phyloP scores from a whole-genome alignment of 2,329 filamentous ascomycete genomes.

The Sporothrix humicola region DNA sequence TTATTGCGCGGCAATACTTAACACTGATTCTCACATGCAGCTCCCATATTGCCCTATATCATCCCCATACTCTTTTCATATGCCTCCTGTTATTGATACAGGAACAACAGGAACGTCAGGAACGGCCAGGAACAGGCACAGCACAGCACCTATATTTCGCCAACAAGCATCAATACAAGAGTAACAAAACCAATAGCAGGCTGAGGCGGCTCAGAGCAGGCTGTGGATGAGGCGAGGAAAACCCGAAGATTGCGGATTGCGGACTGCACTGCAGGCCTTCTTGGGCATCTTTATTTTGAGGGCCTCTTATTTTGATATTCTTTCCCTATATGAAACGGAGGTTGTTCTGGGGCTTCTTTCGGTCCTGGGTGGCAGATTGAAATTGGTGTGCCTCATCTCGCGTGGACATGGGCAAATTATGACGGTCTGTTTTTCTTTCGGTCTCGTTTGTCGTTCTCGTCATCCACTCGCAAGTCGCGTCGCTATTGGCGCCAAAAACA shows the following conservation, averaged over 20 bases:
- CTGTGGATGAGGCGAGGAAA: not conserved
- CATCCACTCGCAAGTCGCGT: not conserved
- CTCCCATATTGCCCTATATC: slow-evolving; percentile 18
- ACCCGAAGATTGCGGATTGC: not conserved
- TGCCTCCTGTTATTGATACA: slow-evolving; percentile 2
- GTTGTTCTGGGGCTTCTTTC: not conserved
- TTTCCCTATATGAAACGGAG: not conserved
- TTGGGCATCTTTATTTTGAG: not conserved
- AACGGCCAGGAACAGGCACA: not conserved
- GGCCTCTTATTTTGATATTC: not conserved
- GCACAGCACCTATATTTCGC: not conserved
- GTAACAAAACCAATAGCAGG: slow-evolving; percentile 9
- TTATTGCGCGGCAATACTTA: not conserved
- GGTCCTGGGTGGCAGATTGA: not conserved
- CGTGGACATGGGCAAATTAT: not conserved
- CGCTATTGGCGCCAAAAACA: slow-evolving; percentile 14
- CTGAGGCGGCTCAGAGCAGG: slow-evolving; percentile 4
- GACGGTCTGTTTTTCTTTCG: not conserved
- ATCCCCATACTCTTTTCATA: not conserved
- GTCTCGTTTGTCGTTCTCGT: too few species aligned
- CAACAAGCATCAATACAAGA: not conserved
- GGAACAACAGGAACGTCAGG: slow-evolving; percentile 1
- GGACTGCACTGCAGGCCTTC: too few species aligned
- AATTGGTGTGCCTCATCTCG: slow-evolving; percentile 22
- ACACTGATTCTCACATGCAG: not conserved